Percentiles rank a stretch among this genome's conserved stretches.
phyloP scores from a whole-genome alignment of 495 filamentous ascomycete genomes.

The Neurospora sp. region DNA sequence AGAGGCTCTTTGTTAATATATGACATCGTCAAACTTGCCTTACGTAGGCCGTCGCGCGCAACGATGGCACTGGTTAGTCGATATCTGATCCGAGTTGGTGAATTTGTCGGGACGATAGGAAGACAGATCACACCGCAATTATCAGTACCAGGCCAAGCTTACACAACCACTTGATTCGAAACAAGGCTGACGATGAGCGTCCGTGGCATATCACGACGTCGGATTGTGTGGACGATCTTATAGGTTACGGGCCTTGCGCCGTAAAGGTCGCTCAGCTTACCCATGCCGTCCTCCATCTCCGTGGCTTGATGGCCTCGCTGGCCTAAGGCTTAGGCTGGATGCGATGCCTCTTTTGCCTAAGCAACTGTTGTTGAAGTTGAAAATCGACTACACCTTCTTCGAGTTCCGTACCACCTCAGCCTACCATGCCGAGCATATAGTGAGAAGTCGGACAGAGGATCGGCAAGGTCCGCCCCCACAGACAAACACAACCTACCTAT shows the following conservation, averaged over 20 bases:
- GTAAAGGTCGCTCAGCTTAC: neutral
- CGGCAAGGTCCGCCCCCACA: neutral
- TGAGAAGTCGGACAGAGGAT: neutral
- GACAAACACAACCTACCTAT: neutral
- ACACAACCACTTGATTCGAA: neutral
- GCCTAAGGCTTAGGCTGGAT: neutral
- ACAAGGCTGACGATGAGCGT: neutral
- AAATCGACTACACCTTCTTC: neutral
- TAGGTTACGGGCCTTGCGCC: neutral
- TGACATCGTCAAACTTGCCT: neutral
- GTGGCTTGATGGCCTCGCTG: neutral
- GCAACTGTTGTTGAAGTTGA: neutral
- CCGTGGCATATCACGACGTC: neutral
- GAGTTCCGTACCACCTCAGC: neutral
- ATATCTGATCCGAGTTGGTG: neutral
- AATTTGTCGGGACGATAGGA: neutral
- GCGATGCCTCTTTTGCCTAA: neutral
- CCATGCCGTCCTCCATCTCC: neutral
- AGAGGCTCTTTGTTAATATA: neutral
- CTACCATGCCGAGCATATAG: neutral
- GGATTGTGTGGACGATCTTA: neutral
- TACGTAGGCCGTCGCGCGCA: neutral
- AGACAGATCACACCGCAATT: neutral
- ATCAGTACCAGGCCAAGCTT: neutral
- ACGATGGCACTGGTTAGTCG: neutral